Evolutionary conservation across 1,284 basidiomycete genomes (phyloP), one percentile per base, ranked within the genome.

Genomic region (Ceratobasidium theobromae): DNA sequence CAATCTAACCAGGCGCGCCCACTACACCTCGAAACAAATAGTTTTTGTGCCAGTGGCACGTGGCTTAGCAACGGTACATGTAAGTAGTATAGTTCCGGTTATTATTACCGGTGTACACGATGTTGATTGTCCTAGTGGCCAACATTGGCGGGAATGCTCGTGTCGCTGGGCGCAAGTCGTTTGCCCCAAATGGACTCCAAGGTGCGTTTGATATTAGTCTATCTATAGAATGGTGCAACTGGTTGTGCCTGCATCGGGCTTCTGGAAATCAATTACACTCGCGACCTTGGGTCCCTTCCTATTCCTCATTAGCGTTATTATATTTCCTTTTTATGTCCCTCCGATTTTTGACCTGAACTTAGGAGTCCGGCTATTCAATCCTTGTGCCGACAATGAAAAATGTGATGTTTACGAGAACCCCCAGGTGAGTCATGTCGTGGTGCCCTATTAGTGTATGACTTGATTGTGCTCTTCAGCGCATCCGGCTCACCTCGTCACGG

Each of bases 21-120:
- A 45, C 78, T 94, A 25, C 73, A 79, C 41, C 80, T 91, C 74
- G 76, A 82, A 70, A 91, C 89, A 0, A 93, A 94, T 74, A 91
- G 89, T 18, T 94, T 93, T 77, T 94, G 91, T 74, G 91, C 91
- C 3, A 88, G 89, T 25, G 91, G 92, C 16, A 80, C 84, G 2
- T 93, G 90, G 75, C 75, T 91, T 32, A 75, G 85, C 43, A 89
- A 91, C 70, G 90, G 89, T 1, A 89, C 88, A 40, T 51, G 58
- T 62, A 14, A 62, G 58, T 62, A 18, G 4, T 38, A 16, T 32
- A 8, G 5, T 51, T 51, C 9, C 18, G 14, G 5, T 40, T 3
- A 16, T 18, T 45, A 38, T n/a, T 16, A 16, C 35, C 12, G 41
- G 27, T 51, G 8, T 23, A 25, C 28, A 27, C 45, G 40, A 32